Base-by-base conservation (phyloP, 1,284 basidiomycete species). In the Ustilago cynodontis region DNA sequence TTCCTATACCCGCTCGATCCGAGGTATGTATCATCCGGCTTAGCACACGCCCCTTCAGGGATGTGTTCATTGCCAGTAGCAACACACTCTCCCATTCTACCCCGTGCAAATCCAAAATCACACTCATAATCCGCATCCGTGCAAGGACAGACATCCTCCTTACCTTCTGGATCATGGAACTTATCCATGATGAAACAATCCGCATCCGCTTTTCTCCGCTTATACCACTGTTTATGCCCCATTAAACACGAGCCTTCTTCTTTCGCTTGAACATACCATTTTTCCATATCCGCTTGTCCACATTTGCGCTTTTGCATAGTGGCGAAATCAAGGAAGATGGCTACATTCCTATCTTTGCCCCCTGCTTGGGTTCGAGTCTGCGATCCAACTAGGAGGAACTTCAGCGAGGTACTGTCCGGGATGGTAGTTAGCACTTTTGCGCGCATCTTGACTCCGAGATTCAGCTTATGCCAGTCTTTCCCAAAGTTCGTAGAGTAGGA, bases 171-270 rank as follows among this genome's bases (percentile, higher is more conserved):
- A 51, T 85, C 84, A 65, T 82, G 88, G 67, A 85, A 85, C 87
- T 98, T 94, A 77, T 95, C 89, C 7, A 93, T 93, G n/a, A 99
- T 92, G 76, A 93, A 95, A 82, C 96, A 99, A 75, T 94, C 88
- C 1, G 92, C 93, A 71, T 93, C 90, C 0, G 90, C 86, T 87
- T 94, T 98, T 82, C 95, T 90, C 28, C 96, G 91, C 68, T 87
- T 89, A 86, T 97, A 99, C 91, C 93, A 98, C 92, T 98, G 96
- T 92, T 93, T 95, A 86, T 94, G 94, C 2, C 96, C 96, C 94
- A 99, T 95, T 26, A 99, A 87, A 87, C 96, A 99, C 45, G 59
- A 58, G n/a, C 89, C 89, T 6, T 89, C 89, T 43, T 88, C 88
- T 11, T 87, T 87, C 20, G 89, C 88, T 56, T 93, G 88, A 5